A percentile compares a stretch with the other conserved stretches of the same genome.
Conservation (phyloP, 2,329 filamentous ascomycete species). For the Aspergillus ibericus region DNA sequence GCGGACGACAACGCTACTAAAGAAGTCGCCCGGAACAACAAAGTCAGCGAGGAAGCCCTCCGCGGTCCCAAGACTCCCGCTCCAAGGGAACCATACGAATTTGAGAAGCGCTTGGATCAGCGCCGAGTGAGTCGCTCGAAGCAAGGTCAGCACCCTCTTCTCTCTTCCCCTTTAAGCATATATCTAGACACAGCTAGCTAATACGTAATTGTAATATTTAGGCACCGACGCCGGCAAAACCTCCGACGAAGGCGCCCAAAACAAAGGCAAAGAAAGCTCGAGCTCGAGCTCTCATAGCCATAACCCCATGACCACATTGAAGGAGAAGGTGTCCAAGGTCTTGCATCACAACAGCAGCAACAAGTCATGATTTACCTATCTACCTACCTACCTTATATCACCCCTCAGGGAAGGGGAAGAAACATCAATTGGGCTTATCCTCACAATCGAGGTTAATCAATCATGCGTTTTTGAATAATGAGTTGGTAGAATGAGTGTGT, state of each 20-base stretch:
- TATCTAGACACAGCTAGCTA: background rate
- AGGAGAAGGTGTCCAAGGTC: conserved; percentile 36
- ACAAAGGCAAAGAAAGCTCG: background rate
- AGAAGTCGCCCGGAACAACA: background rate
- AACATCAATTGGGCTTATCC: too few relatives aligned
- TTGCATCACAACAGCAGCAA: conserved; percentile 1
- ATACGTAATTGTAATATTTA: too few relatives aligned
- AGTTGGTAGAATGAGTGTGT: too few relatives aligned
- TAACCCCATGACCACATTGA: conserved; percentile 26
- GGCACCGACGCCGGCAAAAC: background rate
- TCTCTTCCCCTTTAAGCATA: background rate
- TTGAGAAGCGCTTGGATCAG: conserved; percentile 29
- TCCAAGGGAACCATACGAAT: conserved; percentile 27
- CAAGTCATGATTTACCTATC: background rate
- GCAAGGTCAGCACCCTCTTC: background rate
- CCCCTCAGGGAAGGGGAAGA: too few relatives aligned
- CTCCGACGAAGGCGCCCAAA: background rate
- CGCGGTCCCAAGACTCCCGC: conserved; percentile 28
- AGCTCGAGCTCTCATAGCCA: conserved; percentile 3
- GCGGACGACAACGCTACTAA: background rate
- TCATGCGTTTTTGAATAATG: too few relatives aligned
- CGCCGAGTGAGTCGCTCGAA: background rate
- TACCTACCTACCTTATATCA: too few relatives aligned
- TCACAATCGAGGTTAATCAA: too few relatives aligned
- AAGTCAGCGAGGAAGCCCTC: conserved; percentile 32